These are phyloP conservation scores for Eucalyptus polybractea DNA, from an alignment of 345 rosid species.

Conservation along the genomic window DNA sequence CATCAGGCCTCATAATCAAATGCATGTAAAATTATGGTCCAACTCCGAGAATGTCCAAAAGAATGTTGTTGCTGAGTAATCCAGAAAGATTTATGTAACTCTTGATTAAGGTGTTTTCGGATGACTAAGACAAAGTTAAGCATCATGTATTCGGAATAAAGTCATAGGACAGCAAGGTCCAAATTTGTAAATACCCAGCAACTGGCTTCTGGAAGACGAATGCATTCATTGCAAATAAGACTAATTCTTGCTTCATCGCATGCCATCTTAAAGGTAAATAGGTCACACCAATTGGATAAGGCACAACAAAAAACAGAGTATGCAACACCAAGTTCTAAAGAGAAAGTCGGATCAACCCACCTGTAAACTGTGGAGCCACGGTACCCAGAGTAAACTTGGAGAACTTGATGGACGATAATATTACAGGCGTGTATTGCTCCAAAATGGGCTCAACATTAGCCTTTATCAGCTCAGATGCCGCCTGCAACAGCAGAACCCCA, in stretches of 20 bases:
- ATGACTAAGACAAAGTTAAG: not conserved
- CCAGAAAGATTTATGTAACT: not conserved
- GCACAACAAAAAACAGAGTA: not conserved
- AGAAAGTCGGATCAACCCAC: conserved; percentile 7
- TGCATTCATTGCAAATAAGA: not conserved
- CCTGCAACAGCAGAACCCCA: conserved; percentile 25
- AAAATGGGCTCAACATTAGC: conserved; percentile 84
- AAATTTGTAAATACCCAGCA: not conserved
- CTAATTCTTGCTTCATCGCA: not conserved
- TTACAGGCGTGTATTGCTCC: conserved; percentile 89
- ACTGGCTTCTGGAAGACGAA: not conserved
- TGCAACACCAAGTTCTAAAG: not conserved
- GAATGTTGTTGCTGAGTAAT: not conserved
- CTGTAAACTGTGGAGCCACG: conserved; percentile 99
- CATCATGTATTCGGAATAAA: not conserved
- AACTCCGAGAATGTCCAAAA: not conserved
- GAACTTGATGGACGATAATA: conserved; percentile 76
- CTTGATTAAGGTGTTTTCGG: not conserved
- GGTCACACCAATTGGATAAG: not conserved
- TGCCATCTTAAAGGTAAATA: not conserved
- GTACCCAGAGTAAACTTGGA: conserved; percentile 97
- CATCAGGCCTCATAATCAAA: not conserved
- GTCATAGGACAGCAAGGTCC: not conserved
- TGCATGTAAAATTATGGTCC: not conserved
- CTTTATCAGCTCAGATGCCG: conserved; percentile 91